phyloP scores from a whole-genome alignment of 768 basidiomycete genomes.

The Boletus tylopilopsis region DNA sequence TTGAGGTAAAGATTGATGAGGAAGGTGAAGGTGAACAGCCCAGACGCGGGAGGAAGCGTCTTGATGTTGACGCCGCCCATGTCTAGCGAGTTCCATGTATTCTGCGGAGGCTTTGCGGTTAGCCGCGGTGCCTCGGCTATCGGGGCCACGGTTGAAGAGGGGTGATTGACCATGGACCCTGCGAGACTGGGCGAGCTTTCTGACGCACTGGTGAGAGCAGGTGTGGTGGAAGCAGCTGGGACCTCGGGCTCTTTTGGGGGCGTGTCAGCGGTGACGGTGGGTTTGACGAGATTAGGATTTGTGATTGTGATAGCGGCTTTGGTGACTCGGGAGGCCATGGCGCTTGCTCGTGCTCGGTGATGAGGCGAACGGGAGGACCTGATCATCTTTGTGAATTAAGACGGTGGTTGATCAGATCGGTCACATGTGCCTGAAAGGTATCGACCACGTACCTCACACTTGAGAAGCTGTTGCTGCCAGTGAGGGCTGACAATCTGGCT shows the following conservation, averaged over 20 bases:
- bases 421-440: conserved; percentile 14
- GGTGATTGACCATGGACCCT: conserved; percentile 48
- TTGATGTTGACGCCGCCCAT: conserved; percentile 96
- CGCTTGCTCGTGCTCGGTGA: conserved; percentile 92
- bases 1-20: conserved; percentile 94
- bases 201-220: conserved; percentile 28
- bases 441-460: conserved; percentile 76
- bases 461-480: conserved; percentile 92
- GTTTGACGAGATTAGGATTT: conserved; percentile 75
- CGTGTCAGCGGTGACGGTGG: conserved; percentile 28
- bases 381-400: conserved; percentile 54
- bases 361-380: conserved; percentile 86
- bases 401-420: conserved; percentile 15
- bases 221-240: conserved; percentile 28
- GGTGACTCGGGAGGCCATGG: conserved; percentile 83
- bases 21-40: conserved; percentile 85
- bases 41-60: conserved; percentile 74
- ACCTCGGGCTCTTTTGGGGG: conserved; percentile 28
- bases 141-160: conserved; percentile 75
- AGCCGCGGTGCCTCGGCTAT: conserved; percentile 64
- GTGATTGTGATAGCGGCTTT: conserved; percentile 90
- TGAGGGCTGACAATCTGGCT: conserved; percentile 73
- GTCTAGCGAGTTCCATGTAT: conserved; percentile 88
- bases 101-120: conserved; percentile 64
- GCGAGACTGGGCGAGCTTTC: conserved; percentile 35